Evolutionary conservation across 306 rosid genomes (phyloP).

Genomic region (Aeschynomene evenia): DNA sequence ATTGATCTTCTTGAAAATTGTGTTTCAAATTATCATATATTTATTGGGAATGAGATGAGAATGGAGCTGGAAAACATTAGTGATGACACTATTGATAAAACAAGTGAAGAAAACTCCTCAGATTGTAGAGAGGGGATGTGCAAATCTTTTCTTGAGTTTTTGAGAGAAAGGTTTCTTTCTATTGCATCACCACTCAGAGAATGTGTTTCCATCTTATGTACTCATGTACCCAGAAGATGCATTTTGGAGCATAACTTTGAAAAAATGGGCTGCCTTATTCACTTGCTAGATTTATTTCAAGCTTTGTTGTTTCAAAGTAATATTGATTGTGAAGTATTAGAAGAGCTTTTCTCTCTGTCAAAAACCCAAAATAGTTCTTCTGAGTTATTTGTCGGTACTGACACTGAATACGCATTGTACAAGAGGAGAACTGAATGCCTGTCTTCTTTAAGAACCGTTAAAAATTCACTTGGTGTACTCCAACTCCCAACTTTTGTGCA

Average conservation of each 20-base stretch:
- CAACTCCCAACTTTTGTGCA: slow-evolving; percentile 37
- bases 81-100: neutral
- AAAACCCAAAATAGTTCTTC: slow-evolving; percentile 16
- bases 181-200: slow-evolving; percentile 33
- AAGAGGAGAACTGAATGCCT: slow-evolving; percentile 44
- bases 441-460: slow-evolving; percentile 41
- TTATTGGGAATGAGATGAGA: slow-evolving; percentile 44
- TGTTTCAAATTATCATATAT: slow-evolving; percentile 56
- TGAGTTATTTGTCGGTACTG: neutral
- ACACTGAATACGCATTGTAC: slow-evolving; percentile 19
- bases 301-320: slow-evolving; percentile 35
- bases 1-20: slow-evolving; percentile 59
- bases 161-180: slow-evolving; percentile 44
- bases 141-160: slow-evolving; percentile 57
- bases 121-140: slow-evolving; percentile 16
- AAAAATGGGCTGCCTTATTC: slow-evolving; percentile 33
- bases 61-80: slow-evolving; percentile 14
- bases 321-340: slow-evolving; percentile 37
- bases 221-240: slow-evolving; percentile 53
- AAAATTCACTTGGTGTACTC: slow-evolving; percentile 45
- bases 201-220: slow-evolving; percentile 46
- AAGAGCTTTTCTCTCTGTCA: slow-evolving; percentile 40
- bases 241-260: slow-evolving; percentile 36
- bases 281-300: slow-evolving; percentile 42
- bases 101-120: slow-evolving; percentile 13